phyloP scores from a whole-genome alignment of 306 rosid genomes.

The Leucaena leucocephala region DNA sequence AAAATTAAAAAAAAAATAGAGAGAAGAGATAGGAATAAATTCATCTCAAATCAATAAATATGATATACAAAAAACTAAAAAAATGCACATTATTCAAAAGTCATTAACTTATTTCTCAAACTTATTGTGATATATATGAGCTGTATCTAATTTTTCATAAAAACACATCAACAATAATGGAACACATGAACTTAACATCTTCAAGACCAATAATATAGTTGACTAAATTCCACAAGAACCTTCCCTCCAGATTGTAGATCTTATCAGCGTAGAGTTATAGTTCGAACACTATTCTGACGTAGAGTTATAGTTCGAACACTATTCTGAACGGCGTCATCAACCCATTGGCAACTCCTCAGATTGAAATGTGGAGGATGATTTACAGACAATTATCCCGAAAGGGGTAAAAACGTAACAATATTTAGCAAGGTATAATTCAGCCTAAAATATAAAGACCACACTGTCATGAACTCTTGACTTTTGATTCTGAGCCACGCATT shows the following conservation, averaged over 20 bases:
- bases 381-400: conserved; percentile 48
- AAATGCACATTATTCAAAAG: not conserved
- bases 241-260: conserved; percentile 32
- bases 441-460: conserved; percentile 94
- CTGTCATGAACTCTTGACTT: conserved; percentile 98
- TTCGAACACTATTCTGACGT: conserved; percentile 43
- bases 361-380: conserved; percentile 28
- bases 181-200: conserved; percentile 14
- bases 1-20: no score
- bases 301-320: conserved; percentile 38
- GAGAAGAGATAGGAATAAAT: not conserved
- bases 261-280: conserved; percentile 27
- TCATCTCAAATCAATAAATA: conserved; percentile 36
- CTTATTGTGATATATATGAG: not conserved
- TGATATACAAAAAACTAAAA: not conserved
- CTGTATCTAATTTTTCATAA: not conserved
- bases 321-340: conserved; percentile 38
- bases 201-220: conserved; percentile 27
- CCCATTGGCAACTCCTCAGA: conserved; percentile 32
- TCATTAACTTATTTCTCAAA: not conserved
- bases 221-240: conserved; percentile 35
- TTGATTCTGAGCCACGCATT: conserved; percentile 98
- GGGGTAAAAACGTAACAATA: conserved; percentile 24
- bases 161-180: conserved; percentile 23
- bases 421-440: conserved; percentile 19